These are phyloP conservation scores for Aspergillus ustus DNA, from an alignment of 2,329 filamentous ascomycete species.

Conservation along the genomic window DNA sequence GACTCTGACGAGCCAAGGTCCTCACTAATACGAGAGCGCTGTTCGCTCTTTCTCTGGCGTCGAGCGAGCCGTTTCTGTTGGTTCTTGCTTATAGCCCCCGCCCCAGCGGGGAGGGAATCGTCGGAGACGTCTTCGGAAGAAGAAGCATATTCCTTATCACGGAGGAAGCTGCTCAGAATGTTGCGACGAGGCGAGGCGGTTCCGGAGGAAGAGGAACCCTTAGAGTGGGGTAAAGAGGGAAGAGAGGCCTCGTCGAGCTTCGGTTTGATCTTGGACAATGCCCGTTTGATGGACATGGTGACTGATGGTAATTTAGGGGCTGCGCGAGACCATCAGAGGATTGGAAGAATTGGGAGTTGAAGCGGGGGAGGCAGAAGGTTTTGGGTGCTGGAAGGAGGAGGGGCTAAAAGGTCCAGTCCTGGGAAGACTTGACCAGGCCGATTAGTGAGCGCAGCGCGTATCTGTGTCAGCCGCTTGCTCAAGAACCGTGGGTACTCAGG, in stretches of 20 bases:
- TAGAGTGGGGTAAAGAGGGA: slow-evolving; percentile 22
- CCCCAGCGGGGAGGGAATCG: slow-evolving; percentile 38
- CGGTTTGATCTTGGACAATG: slow-evolving; percentile 47
- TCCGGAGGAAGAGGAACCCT: slow-evolving; percentile 19
- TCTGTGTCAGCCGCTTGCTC: neutral
- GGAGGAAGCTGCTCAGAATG: slow-evolving; percentile 47
- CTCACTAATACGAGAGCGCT: slow-evolving; percentile 47
- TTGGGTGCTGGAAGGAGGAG: neutral
- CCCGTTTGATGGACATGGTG: slow-evolving; percentile 55
- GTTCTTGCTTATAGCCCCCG: slow-evolving; percentile 46
- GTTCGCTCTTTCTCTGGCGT: slow-evolving; percentile 45
- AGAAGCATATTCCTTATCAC: slow-evolving; percentile 46
- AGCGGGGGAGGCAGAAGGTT: slow-evolving; percentile 1
- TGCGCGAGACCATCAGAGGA: neutral
- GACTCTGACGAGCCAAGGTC: slow-evolving; percentile 47
- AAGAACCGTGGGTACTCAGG: neutral
- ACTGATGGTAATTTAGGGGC: neutral
- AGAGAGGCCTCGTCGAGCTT: slow-evolving; percentile 31
- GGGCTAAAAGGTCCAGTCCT: neutral
- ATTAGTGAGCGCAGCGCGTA: neutral
- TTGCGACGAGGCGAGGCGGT: slow-evolving; percentile 43
- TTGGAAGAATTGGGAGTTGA: neutral
- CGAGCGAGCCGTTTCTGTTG: slow-evolving; percentile 49
- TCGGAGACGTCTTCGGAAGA: slow-evolving; percentile 50
- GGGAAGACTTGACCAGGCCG: neutral